Conservation (phyloP, 306 rosid genomes). For the Rosa chinensis region DNA sequence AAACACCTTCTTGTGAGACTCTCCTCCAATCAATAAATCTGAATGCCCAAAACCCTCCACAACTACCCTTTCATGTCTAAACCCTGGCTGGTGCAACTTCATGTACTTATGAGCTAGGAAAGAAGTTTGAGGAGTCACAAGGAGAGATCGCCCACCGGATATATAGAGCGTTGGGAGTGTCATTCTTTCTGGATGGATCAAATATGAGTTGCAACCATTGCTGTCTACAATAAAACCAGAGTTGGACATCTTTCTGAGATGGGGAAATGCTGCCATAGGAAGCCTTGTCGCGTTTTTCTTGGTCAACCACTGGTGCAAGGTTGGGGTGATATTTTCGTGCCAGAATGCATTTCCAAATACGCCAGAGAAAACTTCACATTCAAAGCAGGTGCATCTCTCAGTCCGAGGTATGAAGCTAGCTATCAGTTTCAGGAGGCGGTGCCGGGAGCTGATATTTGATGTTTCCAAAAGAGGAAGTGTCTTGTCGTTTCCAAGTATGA, state of each 20-base stretch:
- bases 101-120: slow-evolving; percentile 34
- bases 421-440: slow-evolving; percentile 24
- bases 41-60: slow-evolving; percentile 39
- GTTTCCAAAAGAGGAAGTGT: slow-evolving; percentile 28
- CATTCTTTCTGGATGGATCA: slow-evolving; percentile 40
- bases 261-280: slow-evolving; percentile 39
- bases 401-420: slow-evolving; percentile 24
- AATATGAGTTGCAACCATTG: slow-evolving; percentile 28
- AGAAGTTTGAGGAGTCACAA: slow-evolving; percentile 30
- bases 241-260: slow-evolving; percentile 32
- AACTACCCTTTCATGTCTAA: slow-evolving; percentile 38
- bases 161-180: slow-evolving; percentile 31
- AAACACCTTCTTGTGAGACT: slow-evolving; percentile 31
- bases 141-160: slow-evolving; percentile 31
- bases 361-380: slow-evolving; percentile 33
- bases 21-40: slow-evolving; percentile 32
- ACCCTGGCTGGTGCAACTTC: slow-evolving; percentile 38
- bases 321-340: slow-evolving; percentile 30
- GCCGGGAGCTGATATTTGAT: slow-evolving; percentile 25
- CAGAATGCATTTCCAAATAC: slow-evolving; percentile 32
- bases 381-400: slow-evolving; percentile 32
- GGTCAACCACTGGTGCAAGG: slow-evolving; percentile 33
- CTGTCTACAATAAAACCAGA: slow-evolving; percentile 28
- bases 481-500: slow-evolving; percentile 32
- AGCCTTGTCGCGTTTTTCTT: slow-evolving; percentile 28